Evolutionary conservation across 805 yeast species (phyloP), one percentile per base, ranked within the genome.

Genomic region (Metschnikowia matae): DNA sequence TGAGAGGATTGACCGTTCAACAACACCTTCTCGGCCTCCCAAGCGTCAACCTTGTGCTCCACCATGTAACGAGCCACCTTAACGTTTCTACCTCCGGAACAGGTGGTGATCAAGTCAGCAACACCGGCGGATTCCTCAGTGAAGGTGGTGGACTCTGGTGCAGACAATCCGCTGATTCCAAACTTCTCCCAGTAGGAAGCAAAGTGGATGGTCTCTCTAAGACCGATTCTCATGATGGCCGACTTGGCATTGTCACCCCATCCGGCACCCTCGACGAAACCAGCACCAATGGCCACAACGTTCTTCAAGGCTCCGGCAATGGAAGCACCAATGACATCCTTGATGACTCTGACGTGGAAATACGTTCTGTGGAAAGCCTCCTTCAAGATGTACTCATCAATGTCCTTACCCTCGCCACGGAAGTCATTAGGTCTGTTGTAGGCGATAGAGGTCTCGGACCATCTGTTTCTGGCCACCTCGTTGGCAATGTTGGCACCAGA

Each of bases 181-280:
- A 61, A 66, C 50, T 57, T 54, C 51, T 57, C 35, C 55, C 55
- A 58, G 60, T 56, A 56, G 21, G 58, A 54, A 3, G 78, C 71
- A 54, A 74, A 74, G 57, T 69, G 71, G 57, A 74, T 72, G 49
- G 64, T 73, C 58, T 74, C 78, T 52, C 68, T 61, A 42, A 74
- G 57, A 3, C 78, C 78, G 49, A 73, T 66, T 62, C 78, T 68
- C 78, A 74, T 74, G 56, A 74, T 66, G 40, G 78, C 78, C 36
- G 77, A 66, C 64, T 73, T 74, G 54, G 78, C 78, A 51, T 74
- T 74, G 64, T 74, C 78, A 59, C 78, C 78, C 78, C 78, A 74
- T 43, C 77, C 77, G 49, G 65, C 65, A 38, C 78, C 78, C 59
- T 73, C 78, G 40, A 74, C 78, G 50, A 74, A 71, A 23, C 78